These are phyloP conservation scores for Cordyceps militaris DNA, from an alignment of 2,329 filamentous ascomycete species.

Conservation along the genomic window DNA sequence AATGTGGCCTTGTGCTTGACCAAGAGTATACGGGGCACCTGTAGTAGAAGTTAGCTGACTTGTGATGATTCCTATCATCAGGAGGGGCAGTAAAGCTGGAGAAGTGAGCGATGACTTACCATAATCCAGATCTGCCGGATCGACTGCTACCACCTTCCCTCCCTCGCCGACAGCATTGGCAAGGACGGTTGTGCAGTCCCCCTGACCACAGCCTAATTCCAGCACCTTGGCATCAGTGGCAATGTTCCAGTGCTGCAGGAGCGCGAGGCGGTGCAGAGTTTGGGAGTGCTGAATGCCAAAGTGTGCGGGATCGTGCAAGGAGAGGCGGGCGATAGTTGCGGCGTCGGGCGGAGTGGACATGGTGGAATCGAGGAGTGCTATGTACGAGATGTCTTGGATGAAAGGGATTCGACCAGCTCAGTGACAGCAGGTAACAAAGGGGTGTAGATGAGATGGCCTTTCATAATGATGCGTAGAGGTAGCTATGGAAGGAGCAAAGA, in stretches of 20 bases:
- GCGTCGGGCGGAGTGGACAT: constrained; percentile 21
- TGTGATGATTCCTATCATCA: background rate
- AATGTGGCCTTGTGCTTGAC: constrained; percentile 15
- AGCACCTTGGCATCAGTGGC: constrained; percentile 33
- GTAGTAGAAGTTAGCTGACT: background rate
- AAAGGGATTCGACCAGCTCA: background rate
- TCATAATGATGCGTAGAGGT: background rate
- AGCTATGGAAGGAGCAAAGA: background rate
- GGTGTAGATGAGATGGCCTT: background rate
- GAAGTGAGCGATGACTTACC: constrained; percentile 19
- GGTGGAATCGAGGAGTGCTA: background rate
- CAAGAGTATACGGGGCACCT: constrained; percentile 15
- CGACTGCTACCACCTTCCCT: constrained; percentile 39
- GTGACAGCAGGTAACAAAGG: background rate
- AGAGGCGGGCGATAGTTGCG: constrained; percentile 12
- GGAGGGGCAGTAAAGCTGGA: background rate
- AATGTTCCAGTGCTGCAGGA: constrained; percentile 27
- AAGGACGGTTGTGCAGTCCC: constrained; percentile 44
- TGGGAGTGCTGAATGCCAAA: constrained; percentile 6
- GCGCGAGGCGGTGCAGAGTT: constrained; percentile 25
- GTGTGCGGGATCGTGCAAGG: constrained; percentile 11
- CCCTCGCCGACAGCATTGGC: constrained; percentile 34
- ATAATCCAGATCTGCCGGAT: constrained; percentile 41
- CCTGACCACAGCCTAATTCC: constrained; percentile 51
- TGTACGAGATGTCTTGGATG: background rate